phyloP scores from a whole-genome alignment of 208 protist genomes.

The Willaertia magna region DNA sequence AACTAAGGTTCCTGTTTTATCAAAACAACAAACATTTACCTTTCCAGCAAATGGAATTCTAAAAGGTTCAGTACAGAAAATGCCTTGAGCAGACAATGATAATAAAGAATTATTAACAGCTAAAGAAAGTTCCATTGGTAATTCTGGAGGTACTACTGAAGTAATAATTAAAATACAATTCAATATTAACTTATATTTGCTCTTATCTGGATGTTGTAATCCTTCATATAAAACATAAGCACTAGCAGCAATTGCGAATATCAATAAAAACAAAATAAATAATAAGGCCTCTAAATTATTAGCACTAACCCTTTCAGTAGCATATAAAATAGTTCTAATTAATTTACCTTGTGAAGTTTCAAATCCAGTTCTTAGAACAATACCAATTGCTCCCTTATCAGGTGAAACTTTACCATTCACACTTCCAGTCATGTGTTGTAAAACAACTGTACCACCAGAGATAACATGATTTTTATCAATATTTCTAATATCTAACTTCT shows the following conservation, averaged over 20 bases:
- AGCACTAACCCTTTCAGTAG: slow-evolving; percentile 78
- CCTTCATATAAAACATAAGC: slow-evolving; percentile 83
- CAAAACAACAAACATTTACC: slow-evolving; percentile 96
- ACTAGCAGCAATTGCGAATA: slow-evolving; percentile 82
- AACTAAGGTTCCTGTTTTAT: slow-evolving; percentile 99
- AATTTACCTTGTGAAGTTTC: slow-evolving; percentile 92
- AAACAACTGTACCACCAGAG: slow-evolving; percentile 79
- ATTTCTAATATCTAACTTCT: slow-evolving; percentile 29
- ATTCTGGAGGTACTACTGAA: slow-evolving; percentile 94
- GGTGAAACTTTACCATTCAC: slow-evolving; percentile 20
- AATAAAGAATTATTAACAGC: slow-evolving; percentile 94
- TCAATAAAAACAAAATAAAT: slow-evolving; percentile 91
- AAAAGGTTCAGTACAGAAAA: slow-evolving; percentile 95
- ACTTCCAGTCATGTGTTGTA: slow-evolving; percentile 32
- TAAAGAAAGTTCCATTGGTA: slow-evolving; percentile 93
- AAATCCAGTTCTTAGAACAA: slow-evolving; percentile 96
- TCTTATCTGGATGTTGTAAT: slow-evolving; percentile 54
- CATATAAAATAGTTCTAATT: slow-evolving; percentile 74
- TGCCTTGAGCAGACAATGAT: slow-evolving; percentile 63
- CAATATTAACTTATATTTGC: slow-evolving; percentile 88
- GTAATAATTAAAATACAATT: slow-evolving; percentile 96
- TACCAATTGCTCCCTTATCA: slow-evolving; percentile 63
- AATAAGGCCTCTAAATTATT: slow-evolving; percentile 75
- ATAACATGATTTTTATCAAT: slow-evolving; percentile 75
- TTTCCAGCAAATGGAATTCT: slow-evolving; percentile 97